Evolutionary conservation across 2,329 filamentous ascomycete genomes (phyloP).

Genomic region (Penicillium sp.): DNA sequence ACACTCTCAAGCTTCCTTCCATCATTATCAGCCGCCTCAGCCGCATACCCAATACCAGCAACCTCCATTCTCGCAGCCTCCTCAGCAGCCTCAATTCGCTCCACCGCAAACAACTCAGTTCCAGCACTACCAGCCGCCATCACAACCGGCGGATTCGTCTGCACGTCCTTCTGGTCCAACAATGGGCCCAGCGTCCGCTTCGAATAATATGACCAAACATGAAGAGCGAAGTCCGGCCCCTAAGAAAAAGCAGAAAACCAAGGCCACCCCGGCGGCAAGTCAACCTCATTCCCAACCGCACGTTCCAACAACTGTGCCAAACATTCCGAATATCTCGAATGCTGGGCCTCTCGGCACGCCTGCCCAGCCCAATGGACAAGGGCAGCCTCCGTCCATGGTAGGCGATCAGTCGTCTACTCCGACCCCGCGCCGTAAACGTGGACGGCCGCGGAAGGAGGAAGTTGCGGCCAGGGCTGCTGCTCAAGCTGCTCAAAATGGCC

Average conservation of each 20-base stretch:
- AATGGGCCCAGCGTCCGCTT: no score
- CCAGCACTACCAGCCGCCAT: conserved; percentile 21
- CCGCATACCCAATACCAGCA: conserved; percentile 13
- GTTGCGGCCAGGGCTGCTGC: conserved; percentile 21
- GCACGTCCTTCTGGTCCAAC: conserved; percentile 3
- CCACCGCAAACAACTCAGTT: conserved; percentile 17
- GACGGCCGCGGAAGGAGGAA: conserved; percentile 25
- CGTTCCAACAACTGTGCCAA: conserved; percentile 3
- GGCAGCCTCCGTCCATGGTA: conserved; percentile 4
- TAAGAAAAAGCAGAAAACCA: conserved; percentile 22
- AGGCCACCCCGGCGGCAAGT: conserved; percentile 1
- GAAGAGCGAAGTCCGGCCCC: conserved; percentile 15
- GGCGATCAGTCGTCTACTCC: conserved; percentile 9
- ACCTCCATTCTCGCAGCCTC: conserved; percentile 15
- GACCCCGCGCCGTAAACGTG: conserved; percentile 17
- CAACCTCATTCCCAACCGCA: conserved; percentile 6
- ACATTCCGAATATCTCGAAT: conserved; percentile 1
- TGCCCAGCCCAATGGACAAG: conserved; percentile 16
- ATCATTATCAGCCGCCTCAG: conserved; percentile 18
- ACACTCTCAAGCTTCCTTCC: conserved; percentile 19
- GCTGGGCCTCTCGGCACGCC: conserved; percentile 3
- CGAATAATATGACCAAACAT: conserved; percentile 4
- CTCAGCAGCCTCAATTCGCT: conserved; percentile 14
- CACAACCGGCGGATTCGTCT: conserved; percentile 11
- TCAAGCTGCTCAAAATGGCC: conserved; percentile 14